Conservation (phyloP, 768 basidiomycete genomes). For the Collybiopsis luxurians region DNA sequence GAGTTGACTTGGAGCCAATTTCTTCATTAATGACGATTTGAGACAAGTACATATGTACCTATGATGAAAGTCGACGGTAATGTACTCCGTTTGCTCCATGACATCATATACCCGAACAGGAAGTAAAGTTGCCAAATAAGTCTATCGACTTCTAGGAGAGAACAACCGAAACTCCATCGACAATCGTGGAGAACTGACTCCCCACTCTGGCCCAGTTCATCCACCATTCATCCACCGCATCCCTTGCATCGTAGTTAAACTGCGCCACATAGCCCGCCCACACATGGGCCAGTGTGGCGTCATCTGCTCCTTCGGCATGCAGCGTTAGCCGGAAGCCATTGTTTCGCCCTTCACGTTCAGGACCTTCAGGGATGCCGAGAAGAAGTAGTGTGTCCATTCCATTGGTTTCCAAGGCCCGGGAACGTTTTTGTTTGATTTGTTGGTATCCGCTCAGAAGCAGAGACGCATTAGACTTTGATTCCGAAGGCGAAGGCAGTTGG, state of each 20-base stretch:
- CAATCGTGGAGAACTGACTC: neutral
- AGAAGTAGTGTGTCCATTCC: slow-evolving; percentile 44
- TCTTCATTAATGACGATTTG: no score
- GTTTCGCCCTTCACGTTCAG: slow-evolving; percentile 43
- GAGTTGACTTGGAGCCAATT: no score
- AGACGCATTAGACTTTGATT: slow-evolving; percentile 29
- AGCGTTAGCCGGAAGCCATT: slow-evolving; percentile 9
- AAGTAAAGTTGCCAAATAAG: no score
- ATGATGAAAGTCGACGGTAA: no score
- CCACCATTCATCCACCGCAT: slow-evolving; percentile 47
- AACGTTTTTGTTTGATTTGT: slow-evolving; percentile 40
- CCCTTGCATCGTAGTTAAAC: slow-evolving; percentile 49
- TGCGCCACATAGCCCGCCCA: slow-evolving; percentile 34
- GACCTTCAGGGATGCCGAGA: slow-evolving; percentile 49
- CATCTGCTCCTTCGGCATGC: slow-evolving; percentile 34
- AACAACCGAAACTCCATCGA: neutral
- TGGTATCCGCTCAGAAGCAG: slow-evolving; percentile 45
- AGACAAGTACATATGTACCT: no score
- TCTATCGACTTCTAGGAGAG: no score
- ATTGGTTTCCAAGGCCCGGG: slow-evolving; percentile 39
- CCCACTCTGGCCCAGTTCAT: slow-evolving; percentile 8
- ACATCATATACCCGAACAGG: no score
- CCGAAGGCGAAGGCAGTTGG: slow-evolving; percentile 26
- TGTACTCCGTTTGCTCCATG: no score
- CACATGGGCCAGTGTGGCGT: slow-evolving; percentile 31